Base-by-base conservation (phyloP, 768 basidiomycete genomes). In the Suillus subluteus region DNA sequence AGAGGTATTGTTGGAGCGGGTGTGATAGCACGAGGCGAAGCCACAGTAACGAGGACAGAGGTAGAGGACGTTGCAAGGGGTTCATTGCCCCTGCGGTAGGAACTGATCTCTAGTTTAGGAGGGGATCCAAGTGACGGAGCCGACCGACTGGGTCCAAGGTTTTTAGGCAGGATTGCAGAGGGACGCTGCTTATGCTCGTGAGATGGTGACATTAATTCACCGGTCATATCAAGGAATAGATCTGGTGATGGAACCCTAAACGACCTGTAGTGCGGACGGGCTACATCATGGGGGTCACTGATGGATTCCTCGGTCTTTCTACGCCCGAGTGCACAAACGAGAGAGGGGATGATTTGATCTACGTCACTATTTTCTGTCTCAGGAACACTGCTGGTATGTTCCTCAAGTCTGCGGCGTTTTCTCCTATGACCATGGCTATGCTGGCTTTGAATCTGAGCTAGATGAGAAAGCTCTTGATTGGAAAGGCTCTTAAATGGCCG, bases 401-500 rank as follows among this genome's bases (percentile, higher is more conserved):
- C 43, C 66, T 65, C 16, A 32, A 48, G 23, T 48, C 54, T n/a
- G 18, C 35, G 13, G 2, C 4, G 2, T 30, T 26, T 56, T 63
- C 43, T 62, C 37, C 40, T 41, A 8, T 43, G 26, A 13, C 6
- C 26, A 18, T 18, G 21, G 26, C 12, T 52, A 23, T 62, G 58
- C 30, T 64, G 64, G 3, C 41, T 64, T 44, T 68, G 66, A 30
- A 16, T 66, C 12, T 32, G 37, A 58, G 58, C 23, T 5, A 18
- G 26, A 59, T 4, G 18, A 61, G 41, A 61, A 32, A 13, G 11
- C 8, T 68, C 38, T 4, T 68, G 21, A 35, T 76, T 75, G 2
- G 73, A 63, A 6, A 75, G 66, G 48, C 54, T 61, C 40, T 61
- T 23, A 58, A 76, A 70, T 4, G 69, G 72, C 32, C 68, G 66